These are phyloP conservation scores for Colletotrichum theobromicola DNA, from an alignment of 2,329 filamentous ascomycete genomes.

Conservation along the genomic window DNA sequence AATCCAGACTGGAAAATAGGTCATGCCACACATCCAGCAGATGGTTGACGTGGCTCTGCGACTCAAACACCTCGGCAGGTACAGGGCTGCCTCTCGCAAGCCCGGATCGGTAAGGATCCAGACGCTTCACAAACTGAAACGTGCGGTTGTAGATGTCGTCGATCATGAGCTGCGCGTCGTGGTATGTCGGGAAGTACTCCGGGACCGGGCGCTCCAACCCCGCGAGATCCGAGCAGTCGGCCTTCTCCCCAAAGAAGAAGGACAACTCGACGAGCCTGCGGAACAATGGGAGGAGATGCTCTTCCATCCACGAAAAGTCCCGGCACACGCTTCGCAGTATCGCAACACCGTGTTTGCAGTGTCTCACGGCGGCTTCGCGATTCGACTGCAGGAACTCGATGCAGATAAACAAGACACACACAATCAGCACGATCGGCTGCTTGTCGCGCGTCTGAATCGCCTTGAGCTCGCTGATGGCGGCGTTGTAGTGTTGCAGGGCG, in stretches of 20 bases:
- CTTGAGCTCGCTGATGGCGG: slow-evolving; percentile 48
- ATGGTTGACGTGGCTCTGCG: background rate
- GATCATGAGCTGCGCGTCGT: slow-evolving; percentile 36
- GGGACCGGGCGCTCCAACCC: background rate
- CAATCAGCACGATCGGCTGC: slow-evolving; percentile 40
- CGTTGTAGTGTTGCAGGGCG: slow-evolving; percentile 52
- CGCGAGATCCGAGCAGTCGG: slow-evolving; percentile 23
- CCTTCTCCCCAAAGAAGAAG: slow-evolving; percentile 13
- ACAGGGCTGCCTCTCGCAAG: background rate
- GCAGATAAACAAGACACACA: slow-evolving; percentile 58
- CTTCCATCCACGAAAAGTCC: slow-evolving; percentile 11
- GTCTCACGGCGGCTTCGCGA: slow-evolving; percentile 1
- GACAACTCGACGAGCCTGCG: slow-evolving; percentile 1
- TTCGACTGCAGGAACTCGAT: slow-evolving; percentile 54
- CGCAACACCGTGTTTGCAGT: slow-evolving; percentile 18
- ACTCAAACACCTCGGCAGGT: background rate
- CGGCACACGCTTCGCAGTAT: background rate
- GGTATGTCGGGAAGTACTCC: slow-evolving; percentile 17
- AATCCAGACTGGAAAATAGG: slow-evolving; percentile 32
- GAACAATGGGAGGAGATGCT: slow-evolving; percentile 10
- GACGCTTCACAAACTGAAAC: slow-evolving; percentile 33
- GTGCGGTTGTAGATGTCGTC: slow-evolving; percentile 31
- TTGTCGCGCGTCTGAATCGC: slow-evolving; percentile 33
- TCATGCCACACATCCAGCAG: background rate
- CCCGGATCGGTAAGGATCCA: slow-evolving; percentile 31